Base-by-base conservation (phyloP, 2,329 filamentous ascomycete species). In the Tolypocladium endophyticum region DNA sequence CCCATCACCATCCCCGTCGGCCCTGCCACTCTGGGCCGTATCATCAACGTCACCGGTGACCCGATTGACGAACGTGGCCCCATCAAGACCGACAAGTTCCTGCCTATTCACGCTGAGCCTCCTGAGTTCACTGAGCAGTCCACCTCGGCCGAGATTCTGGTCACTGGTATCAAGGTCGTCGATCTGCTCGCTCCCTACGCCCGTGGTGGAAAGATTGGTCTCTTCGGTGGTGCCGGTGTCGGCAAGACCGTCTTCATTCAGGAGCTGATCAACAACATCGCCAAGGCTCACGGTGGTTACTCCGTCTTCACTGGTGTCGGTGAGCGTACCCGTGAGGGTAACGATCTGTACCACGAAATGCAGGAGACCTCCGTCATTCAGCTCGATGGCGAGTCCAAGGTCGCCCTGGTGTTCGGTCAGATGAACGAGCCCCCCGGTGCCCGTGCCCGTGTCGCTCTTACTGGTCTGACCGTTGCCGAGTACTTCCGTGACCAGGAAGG, bases 321-420 rank as follows among this genome's bases (percentile, higher is more conserved):
- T 79, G 94, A 99, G 89, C 93, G 94, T 85, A 99, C 94, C 77
- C 94, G 94, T 91, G 94, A 99, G 88, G 94, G 94, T 87, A 99
- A 99, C 87, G 94, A 99, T 88, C 81, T 99, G 85, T 99, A 99
- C 89, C 93, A 99, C 83, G 94, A 99, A 87, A 99, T 99, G 94
- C 94, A 97, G 85, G 93, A 99, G 84, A 99, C 94, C 70, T 91
- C 90, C 75, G 94, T 99, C 86, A 99, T 99, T 81, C 87, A 99
- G 81, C 91, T 99, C 69, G 94, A 99, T 68, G 94, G 94, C 80
- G 93, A 97, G 74, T 97, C 94, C 79, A 99, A 99, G 89, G 94
- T 97, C 83, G 91, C 94, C 66, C 84, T 99, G 70, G 94, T 99
- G 70, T 99, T 99, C 83, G 94, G 94, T 86, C 94, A 99, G 86